Evolutionary conservation across 257 asterid genomes (phyloP), one percentile per base, ranked within the genome.

Genomic region (Primulina tabacum): DNA sequence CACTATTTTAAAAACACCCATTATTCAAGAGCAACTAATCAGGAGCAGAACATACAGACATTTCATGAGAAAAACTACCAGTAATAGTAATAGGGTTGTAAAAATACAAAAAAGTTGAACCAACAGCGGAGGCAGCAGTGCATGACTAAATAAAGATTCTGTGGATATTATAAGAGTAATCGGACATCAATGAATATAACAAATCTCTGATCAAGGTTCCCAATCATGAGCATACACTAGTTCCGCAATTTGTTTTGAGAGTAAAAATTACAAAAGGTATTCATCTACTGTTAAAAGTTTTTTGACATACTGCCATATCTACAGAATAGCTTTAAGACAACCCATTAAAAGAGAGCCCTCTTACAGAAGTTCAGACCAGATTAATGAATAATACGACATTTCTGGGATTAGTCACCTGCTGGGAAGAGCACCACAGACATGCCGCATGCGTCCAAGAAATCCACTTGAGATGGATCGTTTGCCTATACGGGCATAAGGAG

Each of bases 401-500:
- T 32, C 34, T 32, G 34, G 34, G 34, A 28, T 64, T 30, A 30
- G 64, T 70, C 69, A 89, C 97, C 97, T 91, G 95, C 97, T 91
- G 62, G 97, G 99, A 58, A 91, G 95, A 73, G 97, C 81, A 68
- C 82, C 83, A 78, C 84, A 74, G 43, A 87, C 86, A 47, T 77
- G 84, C 62, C 71, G 81, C 37, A 91, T 8, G 68, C 84, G 83
- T 56, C 97, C 96, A 72, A 85, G 73, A 57, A 78, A 63, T 37
- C 97, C 96, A 68, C 86, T 77, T n/a, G 94, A 81, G 72, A 82
- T 81, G 0, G 95, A 79, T 76, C 50, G 82, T 78, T 79, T 87
- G 71, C 97, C 95, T 28, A 87, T 82, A 64, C 96, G 97, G 70
- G 74, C 97, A 82, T 88, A 89, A 72, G 99, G 97, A 33, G 99